Evolutionary conservation across 2,329 filamentous ascomycete species (phyloP).

Genomic region (Neopestalotiopsis sp.): DNA sequence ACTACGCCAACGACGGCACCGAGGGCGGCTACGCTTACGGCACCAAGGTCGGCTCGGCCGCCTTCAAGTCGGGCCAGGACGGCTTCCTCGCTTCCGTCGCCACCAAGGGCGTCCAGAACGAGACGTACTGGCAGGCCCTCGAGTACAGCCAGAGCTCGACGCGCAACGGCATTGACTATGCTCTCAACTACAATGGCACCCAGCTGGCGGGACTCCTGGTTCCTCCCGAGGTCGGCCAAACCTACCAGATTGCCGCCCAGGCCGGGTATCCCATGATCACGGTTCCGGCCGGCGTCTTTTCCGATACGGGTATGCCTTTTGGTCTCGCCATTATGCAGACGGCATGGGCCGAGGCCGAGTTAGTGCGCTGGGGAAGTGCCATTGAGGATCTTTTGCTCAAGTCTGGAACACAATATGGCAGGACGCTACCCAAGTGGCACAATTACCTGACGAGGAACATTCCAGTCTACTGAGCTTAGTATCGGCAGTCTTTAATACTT

Average conservation of each 20-base stretch:
- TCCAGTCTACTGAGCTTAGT: slow-evolving; percentile 33
- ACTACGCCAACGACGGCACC: slow-evolving; percentile 65
- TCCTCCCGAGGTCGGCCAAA: slow-evolving; percentile 70
- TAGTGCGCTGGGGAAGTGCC: slow-evolving; percentile 67
- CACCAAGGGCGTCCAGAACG: slow-evolving; percentile 64
- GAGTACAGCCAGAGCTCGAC: slow-evolving; percentile 63
- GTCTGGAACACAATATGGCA: slow-evolving; percentile 47
- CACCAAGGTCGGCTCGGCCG: slow-evolving; percentile 55
- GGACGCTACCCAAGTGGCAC: slow-evolving; percentile 56
- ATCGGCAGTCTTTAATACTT: background rate
- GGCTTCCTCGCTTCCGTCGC: slow-evolving; percentile 68
- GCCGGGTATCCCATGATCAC: slow-evolving; percentile 78
- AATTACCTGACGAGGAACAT: slow-evolving; percentile 54
- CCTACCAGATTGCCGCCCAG: slow-evolving; percentile 73
- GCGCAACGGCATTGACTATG: slow-evolving; percentile 73
- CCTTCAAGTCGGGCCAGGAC: slow-evolving; percentile 74
- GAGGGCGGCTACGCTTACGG: slow-evolving; percentile 68
- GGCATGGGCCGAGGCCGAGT: slow-evolving; percentile 61
- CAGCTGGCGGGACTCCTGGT: slow-evolving; percentile 69
- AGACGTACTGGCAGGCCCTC: slow-evolving; percentile 71
- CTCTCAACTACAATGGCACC: slow-evolving; percentile 53
- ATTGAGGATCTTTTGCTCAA: slow-evolving; percentile 62
- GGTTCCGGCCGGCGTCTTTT: slow-evolving; percentile 64
- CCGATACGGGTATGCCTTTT: slow-evolving; percentile 62
- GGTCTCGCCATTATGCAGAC: slow-evolving; percentile 64